Evolutionary conservation across 495 filamentous ascomycete genomes (phyloP).

Genomic region (Emericellopsis terricola): DNA sequence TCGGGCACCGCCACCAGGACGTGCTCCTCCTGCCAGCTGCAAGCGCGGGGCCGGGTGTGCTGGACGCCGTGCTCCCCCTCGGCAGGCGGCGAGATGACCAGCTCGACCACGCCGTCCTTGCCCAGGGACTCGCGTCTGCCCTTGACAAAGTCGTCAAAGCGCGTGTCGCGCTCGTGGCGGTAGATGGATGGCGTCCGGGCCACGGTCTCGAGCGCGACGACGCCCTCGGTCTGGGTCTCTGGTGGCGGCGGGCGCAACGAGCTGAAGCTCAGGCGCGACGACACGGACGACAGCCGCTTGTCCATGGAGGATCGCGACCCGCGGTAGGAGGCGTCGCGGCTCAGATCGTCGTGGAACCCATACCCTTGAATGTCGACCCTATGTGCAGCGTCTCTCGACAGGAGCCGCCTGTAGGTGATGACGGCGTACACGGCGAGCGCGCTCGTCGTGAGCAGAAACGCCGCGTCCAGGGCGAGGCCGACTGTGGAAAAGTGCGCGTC

Average conservation of each 20-base stretch:
- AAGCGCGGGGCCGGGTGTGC: neutral
- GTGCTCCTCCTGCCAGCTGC: neutral
- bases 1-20: slow-evolving; percentile 3
- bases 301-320: neutral
- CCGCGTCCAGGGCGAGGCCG: slow-evolving; percentile 22
- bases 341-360: slow-evolving; percentile 8
- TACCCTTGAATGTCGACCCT: slow-evolving; percentile 16
- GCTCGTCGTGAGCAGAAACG: slow-evolving; percentile 19
- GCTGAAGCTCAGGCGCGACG: slow-evolving; percentile 1
- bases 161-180: slow-evolving; percentile 15
- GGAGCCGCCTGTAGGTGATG: slow-evolving; percentile 18
- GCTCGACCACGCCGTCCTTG: slow-evolving; percentile 8
- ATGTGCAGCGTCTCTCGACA: slow-evolving; percentile 22
- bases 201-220: neutral
- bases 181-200: slow-evolving; percentile 10
- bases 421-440: slow-evolving; percentile 19
- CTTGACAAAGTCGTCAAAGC: slow-evolving; percentile 14
- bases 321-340: neutral
- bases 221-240: neutral
- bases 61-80: slow-evolving; percentile 16
- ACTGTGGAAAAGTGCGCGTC: slow-evolving; percentile 24
- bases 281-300: neutral
- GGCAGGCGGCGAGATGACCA: slow-evolving; percentile 17
- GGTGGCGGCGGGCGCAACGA: neutral
- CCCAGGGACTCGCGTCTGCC: slow-evolving; percentile 3